Evolutionary conservation across 225 moss, liverwort and hornwort species (phyloP), one percentile per base, ranked within the genome.

Genomic region (Bryum argenteum): DNA sequence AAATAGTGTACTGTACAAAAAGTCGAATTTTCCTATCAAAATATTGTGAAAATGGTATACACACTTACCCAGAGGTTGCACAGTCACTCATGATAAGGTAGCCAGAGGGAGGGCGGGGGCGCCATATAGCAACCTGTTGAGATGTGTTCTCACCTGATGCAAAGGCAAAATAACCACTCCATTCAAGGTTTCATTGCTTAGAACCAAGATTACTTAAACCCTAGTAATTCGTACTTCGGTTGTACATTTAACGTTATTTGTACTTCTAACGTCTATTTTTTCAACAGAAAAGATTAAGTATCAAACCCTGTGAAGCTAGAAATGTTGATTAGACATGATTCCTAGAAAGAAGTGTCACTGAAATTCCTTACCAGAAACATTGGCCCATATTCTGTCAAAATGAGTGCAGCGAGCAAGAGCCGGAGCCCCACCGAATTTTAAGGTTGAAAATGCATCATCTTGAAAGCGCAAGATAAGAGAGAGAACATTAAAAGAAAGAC

Each of bases 341-440:
- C 37, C 21, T 61, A 72, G 37, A 11, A 63, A 69, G 24, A 42
- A 63, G 21, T 48, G 42, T 52, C 53, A 63, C 12, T 17, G 47
- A 70, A 65, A 45, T 39, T 41, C 47, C 11, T 9, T 81, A 89
- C 89, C 83, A 23, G 89, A 89, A 24, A 62, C 20, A 63, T 89
- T 86, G 63, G 89, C 90, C 91, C 93, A 97, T 70, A 97, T 94
- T 65, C 96, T 89, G 79, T 97, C 96, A 59, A 97, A 97, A 66
- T 97, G 96, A 40, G 96, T 97, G 79, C 96, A 97, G 11, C 90
- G 93, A 74, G 91, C 75, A 71, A 94, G 86, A 75, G 90, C 84
- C 65, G 84, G 75, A 24, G 83, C 88, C 41, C 89, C 86, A 66
- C 89, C 83, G 59, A 94, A 85, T 39, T 87, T 84, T 74, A 97